A percentile compares a stretch with the other conserved stretches of the same genome.
Evolutionary conservation across 2,329 filamentous ascomycete genomes (phyloP).

Genomic region (Fusarium sp.): DNA sequence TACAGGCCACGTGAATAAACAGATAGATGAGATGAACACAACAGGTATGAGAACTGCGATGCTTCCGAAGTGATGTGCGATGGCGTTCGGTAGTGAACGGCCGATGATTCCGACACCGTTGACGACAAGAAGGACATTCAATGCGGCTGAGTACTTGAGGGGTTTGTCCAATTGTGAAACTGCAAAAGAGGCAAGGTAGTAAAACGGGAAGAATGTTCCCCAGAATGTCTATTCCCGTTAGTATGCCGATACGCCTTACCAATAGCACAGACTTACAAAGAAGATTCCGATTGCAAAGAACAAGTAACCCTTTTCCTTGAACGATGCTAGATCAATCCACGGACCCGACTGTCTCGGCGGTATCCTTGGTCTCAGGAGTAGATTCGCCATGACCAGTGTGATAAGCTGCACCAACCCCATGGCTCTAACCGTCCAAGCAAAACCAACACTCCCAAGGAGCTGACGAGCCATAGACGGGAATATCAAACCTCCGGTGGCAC

Average conservation of each 20-base stretch:
- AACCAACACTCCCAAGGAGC: not conserved
- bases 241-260: not conserved
- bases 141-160: not conserved
- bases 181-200: constrained; percentile 3
- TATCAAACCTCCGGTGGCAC: not conserved
- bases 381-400: not conserved
- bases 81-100: not conserved
- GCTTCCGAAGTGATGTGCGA: not conserved
- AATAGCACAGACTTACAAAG: not conserved
- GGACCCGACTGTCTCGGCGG: not conserved
- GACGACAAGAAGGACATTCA: not conserved
- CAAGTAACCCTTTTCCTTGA: not conserved
- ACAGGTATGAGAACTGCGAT: not conserved
- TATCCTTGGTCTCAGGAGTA: not conserved
- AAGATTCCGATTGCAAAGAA: constrained; percentile 13
- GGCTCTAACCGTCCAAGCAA: not conserved
- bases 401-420: not conserved
- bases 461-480: not conserved
- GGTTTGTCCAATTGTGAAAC: not conserved
- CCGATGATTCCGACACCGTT: not conserved
- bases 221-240: not conserved
- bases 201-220: constrained; percentile 7
- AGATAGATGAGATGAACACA: not conserved
- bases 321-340: not conserved
- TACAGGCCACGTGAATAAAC: not conserved